These are phyloP conservation scores for Coemansia umbellata DNA, from an alignment of 192 early-diverging fungal genomes.

Conservation along the genomic window DNA sequence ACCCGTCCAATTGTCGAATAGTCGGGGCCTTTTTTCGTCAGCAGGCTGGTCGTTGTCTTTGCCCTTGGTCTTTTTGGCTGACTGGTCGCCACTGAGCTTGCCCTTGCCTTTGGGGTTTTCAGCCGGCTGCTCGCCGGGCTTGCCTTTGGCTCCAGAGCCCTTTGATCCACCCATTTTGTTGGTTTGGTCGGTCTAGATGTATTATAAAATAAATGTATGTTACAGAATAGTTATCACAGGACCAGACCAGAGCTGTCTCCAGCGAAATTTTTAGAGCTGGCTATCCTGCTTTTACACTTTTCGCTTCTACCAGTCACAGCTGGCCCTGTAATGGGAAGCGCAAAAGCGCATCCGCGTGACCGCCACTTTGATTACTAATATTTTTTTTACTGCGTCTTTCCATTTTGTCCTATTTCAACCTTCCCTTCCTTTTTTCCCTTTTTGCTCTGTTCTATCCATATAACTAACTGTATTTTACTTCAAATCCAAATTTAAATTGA, in stretches of 20 bases:
- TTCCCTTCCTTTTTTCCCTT: background rate
- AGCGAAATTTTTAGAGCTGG: no score
- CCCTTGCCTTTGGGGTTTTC: background rate
- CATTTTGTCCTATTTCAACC: no score
- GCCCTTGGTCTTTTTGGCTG: slow-evolving; percentile 1
- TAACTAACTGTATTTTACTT: background rate
- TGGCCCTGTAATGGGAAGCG: no score
- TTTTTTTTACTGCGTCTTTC: no score
- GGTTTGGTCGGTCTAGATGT: no score
- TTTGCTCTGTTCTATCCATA: background rate
- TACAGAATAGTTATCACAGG: no score
- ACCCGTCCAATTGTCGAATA: slow-evolving; percentile 82
- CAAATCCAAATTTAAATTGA: background rate
- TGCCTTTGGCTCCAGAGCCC: background rate
- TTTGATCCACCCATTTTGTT: slow-evolving; percentile 8
- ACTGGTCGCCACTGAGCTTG: background rate
- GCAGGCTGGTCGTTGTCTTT: background rate
- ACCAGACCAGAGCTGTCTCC: no score
- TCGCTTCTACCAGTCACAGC: no score
- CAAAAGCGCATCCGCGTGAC: no score
- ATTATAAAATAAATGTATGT: background rate
- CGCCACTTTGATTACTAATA: no score
- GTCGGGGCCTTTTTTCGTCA: no score
- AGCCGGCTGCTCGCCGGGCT: background rate
- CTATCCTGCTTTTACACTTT: no score